Evolutionary conservation across 805 yeast species (phyloP).

Genomic region (Kuraishia molischiana): DNA sequence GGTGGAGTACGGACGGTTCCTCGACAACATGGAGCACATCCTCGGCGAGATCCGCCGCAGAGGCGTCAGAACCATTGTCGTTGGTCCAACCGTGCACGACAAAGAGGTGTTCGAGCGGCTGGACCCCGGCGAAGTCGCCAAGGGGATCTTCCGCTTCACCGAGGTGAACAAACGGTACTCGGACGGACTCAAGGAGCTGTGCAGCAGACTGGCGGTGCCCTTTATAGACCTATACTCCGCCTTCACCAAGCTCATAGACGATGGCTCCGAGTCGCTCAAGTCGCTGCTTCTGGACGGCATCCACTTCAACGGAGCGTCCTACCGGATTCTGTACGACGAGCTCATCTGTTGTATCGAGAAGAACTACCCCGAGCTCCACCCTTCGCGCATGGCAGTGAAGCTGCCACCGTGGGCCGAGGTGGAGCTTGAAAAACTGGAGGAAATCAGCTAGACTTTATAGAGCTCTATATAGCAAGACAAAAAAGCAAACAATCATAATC

Average conservation of each 20-base stretch:
- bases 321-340: conserved; percentile 24
- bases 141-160: conserved; percentile 36
- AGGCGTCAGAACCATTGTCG: conserved; percentile 41
- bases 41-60: conserved; percentile 27
- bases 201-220: conserved; percentile 38
- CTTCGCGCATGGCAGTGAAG: conserved; percentile 7
- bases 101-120: conserved; percentile 26
- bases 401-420: conserved; percentile 15
- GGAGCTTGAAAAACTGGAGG: conserved; percentile 5
- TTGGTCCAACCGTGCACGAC: conserved; percentile 57
- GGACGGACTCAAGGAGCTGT: conserved; percentile 35
- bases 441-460: background rate
- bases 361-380: conserved; percentile 24
- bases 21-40: conserved; percentile 32
- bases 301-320: conserved; percentile 30
- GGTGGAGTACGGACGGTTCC: conserved; percentile 29
- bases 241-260: conserved; percentile 24
- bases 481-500: background rate
- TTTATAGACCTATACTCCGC: conserved; percentile 44
- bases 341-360: conserved; percentile 19
- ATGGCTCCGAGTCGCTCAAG: conserved; percentile 12
- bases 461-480: background rate
- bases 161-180: conserved; percentile 38
- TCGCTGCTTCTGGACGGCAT: conserved; percentile 31
- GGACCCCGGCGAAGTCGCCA: conserved; percentile 22